Evolutionary conservation across 495 filamentous ascomycete genomes (phyloP).

Genomic region (Tirmania nivea): DNA sequence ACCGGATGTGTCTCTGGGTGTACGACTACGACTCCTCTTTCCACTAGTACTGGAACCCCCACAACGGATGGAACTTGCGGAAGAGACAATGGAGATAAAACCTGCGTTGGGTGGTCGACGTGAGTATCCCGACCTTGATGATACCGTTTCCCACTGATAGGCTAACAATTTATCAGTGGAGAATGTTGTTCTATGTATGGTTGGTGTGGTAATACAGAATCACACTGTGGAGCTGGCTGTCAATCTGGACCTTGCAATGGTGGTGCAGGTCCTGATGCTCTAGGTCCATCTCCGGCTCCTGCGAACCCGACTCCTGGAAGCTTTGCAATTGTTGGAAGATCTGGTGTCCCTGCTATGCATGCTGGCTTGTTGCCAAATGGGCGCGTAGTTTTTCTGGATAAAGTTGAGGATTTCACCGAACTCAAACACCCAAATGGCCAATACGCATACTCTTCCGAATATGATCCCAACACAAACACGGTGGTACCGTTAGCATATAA

Average conservation of each 20-base stretch:
- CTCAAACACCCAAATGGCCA: constrained; percentile 31
- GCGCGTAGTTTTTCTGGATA: constrained; percentile 38
- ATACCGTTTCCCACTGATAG: too few species aligned
- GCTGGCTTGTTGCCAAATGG: constrained; percentile 39
- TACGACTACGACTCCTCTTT: constrained; percentile 4
- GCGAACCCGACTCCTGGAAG: constrained; percentile 19
- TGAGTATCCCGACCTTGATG: neutral
- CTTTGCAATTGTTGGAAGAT: constrained; percentile 29
- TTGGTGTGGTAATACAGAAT: constrained; percentile 22
- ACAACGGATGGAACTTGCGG: constrained; percentile 22
- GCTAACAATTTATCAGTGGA: constrained; percentile 7
- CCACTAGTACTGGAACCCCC: constrained; percentile 5
- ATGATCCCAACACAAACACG: constrained; percentile 30
- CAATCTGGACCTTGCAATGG: constrained; percentile 19
- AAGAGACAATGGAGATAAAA: constrained; percentile 15
- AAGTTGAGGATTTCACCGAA: constrained; percentile 38
- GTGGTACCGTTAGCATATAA: constrained; percentile 27
- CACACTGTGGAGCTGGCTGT: constrained; percentile 27
- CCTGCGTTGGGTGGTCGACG: constrained; percentile 17
- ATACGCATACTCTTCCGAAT: constrained; percentile 38
- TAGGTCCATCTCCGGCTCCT: constrained; percentile 8
- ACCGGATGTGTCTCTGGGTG: constrained; percentile 22
- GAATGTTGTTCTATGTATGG: constrained; percentile 21
- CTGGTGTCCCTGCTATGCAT: constrained; percentile 43
- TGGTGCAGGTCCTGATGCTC: constrained; percentile 9